phyloP scores from a whole-genome alignment of 345 rosid genomes.

The Raphanus sativus region DNA sequence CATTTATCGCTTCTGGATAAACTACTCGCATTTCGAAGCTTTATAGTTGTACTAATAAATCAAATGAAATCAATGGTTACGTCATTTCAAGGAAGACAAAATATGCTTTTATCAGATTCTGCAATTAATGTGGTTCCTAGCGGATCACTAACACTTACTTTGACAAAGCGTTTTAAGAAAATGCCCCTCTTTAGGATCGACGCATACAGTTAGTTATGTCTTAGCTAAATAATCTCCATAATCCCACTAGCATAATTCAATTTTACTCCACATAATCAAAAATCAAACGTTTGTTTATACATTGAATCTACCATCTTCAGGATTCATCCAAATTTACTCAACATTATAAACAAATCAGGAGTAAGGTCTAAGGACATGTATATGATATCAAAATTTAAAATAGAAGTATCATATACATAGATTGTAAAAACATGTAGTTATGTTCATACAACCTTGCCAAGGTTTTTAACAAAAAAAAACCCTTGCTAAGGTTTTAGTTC shows the following conservation, averaged over 20 bases:
- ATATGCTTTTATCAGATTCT: conserved; percentile 22
- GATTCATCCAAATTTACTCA: neutral
- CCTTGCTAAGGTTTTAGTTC: neutral
- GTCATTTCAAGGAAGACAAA: conserved; percentile 1
- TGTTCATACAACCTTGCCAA: neutral
- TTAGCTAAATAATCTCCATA: neutral
- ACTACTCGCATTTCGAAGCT: conserved; percentile 14
- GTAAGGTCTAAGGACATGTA: neutral
- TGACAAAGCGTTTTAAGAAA: neutral
- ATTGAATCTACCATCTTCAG: neutral
- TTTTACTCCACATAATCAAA: neutral
- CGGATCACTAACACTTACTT: neutral
- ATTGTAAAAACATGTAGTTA: neutral
- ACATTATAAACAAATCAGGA: neutral
- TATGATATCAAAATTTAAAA: neutral
- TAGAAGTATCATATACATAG: neutral
- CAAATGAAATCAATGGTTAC: neutral
- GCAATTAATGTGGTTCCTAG: neutral
- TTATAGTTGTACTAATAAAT: neutral
- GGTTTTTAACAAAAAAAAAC: neutral
- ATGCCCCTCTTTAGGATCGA: neutral
- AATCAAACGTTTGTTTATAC: neutral
- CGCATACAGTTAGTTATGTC: neutral
- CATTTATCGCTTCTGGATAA: conserved; percentile 2
- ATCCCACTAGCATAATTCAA: neutral